Evolutionary conservation across 352 stramenopile genomes (phyloP), one percentile per base, ranked within the genome.

Genomic region (Thalassiosira oceanica): DNA sequence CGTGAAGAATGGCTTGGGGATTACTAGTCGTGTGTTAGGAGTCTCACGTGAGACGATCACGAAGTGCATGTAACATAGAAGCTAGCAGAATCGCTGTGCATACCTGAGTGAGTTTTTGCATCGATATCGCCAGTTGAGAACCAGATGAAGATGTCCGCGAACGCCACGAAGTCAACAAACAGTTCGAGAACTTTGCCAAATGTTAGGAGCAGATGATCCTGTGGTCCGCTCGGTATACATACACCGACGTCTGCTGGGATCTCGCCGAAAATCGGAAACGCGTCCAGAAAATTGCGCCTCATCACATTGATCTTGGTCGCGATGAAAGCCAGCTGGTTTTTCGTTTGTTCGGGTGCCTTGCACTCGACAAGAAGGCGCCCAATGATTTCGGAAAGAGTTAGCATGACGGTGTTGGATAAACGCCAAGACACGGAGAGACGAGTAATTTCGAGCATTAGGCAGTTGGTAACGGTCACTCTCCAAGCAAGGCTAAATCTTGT

Each of bases 121-220:
- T 86, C 74, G 23, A 86, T 65, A 41, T 86, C 78, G 27, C 78
- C 78, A 3, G 78, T 86, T 8, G 72, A 70, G 46, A 84, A 86
- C 78, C 78, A 86, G 36, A 86, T 68, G 27, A 82, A 84, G 28
- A 86, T 86, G 57, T 86, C 78, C 7, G 81, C 23, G 53, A 86
- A 86, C 6, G 69, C 72, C 13, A 86, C 61, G 20, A 61, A 29
- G 44, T 84, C 78, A 37, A 86, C 76, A 16, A 74, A 77, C 21
- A 62, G 49, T 48, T 86, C 78, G 23, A 83, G 35, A 18, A 69
- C 31, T 2, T 16, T 26, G 13, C 72, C 73, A 52, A 79, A 48
- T 6, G 53, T 48, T 21, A 82, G 18, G 28, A 83, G 63, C 2
- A 83, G 46, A 26, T 71, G 49, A 27, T 72, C 61, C 20, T 69